These are phyloP conservation scores for Jimgerdemannia lactiflua DNA, from an alignment of 192 early-diverging fungal species.

Conservation along the genomic window DNA sequence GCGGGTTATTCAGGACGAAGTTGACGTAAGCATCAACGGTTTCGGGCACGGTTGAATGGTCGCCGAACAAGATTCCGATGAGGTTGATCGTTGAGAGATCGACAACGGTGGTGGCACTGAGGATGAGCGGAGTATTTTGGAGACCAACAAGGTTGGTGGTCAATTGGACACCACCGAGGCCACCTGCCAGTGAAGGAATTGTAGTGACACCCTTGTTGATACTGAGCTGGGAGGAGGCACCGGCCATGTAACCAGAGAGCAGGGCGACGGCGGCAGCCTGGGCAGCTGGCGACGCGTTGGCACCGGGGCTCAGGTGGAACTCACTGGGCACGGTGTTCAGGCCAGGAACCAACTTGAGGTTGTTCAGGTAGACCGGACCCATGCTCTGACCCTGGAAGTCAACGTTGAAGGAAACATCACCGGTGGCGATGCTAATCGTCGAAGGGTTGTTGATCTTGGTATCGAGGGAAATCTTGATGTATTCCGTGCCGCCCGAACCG, in stretches of 20 bases:
- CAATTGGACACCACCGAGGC: slow-evolving; percentile 36
- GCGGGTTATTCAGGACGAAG: slow-evolving; percentile 20
- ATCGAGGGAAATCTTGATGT: slow-evolving; percentile 37
- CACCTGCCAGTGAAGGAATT: slow-evolving; percentile 39
- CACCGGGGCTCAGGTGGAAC: slow-evolving; percentile 38
- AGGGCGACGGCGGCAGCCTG: slow-evolving; percentile 27
- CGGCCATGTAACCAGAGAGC: slow-evolving; percentile 41
- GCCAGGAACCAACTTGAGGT: slow-evolving; percentile 47
- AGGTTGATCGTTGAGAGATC: slow-evolving; percentile 4
- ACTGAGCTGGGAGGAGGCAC: slow-evolving; percentile 27
- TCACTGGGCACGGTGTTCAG: slow-evolving; percentile 32
- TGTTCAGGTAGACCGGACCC: slow-evolving; percentile 38
- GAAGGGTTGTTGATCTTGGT: slow-evolving; percentile 49
- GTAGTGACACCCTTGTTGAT: slow-evolving; percentile 33
- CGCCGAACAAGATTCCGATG: not conserved
- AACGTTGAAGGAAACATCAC: slow-evolving; percentile 40
- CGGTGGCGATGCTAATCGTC: slow-evolving; percentile 46
- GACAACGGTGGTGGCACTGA: slow-evolving; percentile 18
- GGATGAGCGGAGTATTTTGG: slow-evolving; percentile 29
- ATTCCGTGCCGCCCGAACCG: slow-evolving; percentile 33
- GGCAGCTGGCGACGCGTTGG: not conserved
- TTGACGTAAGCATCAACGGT: not conserved
- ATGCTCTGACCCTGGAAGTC: slow-evolving; percentile 32
- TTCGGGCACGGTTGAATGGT: not conserved
- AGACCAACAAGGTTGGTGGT: slow-evolving; percentile 40